Percentiles rank a stretch among this genome's conserved stretches.
These are phyloP conservation scores for Flaveria robusta DNA, from an alignment of 129 eudicot genomes.

Conservation along the genomic window DNA sequence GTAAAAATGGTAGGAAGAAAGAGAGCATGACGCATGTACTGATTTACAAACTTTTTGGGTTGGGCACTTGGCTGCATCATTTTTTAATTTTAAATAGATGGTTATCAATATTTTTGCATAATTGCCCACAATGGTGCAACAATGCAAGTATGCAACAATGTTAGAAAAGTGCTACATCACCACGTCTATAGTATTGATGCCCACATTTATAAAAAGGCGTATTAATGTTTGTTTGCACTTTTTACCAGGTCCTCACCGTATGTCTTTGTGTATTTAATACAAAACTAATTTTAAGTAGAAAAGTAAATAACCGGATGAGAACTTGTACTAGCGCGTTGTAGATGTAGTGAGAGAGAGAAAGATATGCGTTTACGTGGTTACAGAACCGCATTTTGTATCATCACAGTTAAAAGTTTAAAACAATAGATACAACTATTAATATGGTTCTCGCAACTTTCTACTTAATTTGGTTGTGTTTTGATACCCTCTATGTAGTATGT, in stretches of 20 bases:
- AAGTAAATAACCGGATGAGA: no score
- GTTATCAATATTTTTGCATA: background rate
- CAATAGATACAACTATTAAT: background rate
- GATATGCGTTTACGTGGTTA: background rate
- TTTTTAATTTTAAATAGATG: background rate
- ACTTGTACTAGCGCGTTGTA: no score
- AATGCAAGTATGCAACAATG: background rate
- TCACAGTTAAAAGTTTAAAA: background rate
- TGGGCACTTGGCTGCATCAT: background rate
- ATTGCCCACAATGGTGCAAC: background rate
- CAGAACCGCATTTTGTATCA: no score
- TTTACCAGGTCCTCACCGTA: no score
- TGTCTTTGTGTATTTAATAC: no score
- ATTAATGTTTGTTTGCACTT: no score
- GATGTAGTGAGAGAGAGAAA: no score
- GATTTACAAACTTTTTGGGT: background rate
- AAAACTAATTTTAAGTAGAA: background rate
- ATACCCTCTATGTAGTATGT: background rate
- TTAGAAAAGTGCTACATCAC: background rate
- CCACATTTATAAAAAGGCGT: background rate
- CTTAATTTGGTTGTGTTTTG: background rate
- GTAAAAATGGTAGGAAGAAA: background rate
- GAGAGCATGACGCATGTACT: background rate
- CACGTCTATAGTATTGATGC: background rate
- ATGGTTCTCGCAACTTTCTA: background rate